These are phyloP conservation scores for Hypocreales sp. DNA, from an alignment of 2,329 filamentous ascomycete genomes.

Conservation along the genomic window DNA sequence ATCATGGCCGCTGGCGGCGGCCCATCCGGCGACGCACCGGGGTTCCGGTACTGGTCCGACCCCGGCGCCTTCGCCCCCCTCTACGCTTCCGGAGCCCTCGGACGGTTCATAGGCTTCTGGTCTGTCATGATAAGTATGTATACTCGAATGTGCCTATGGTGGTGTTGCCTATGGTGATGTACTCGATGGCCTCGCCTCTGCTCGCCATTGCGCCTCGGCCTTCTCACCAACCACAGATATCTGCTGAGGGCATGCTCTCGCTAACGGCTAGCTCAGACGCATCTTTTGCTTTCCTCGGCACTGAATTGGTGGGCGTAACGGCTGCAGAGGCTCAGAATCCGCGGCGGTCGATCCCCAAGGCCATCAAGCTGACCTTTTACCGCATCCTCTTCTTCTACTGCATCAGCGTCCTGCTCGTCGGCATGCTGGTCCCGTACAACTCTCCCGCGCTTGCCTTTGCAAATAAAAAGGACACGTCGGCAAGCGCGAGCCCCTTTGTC, in stretches of 20 bases:
- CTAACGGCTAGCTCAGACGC: no score
- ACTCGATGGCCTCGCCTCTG: no score
- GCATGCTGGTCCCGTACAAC: slow-evolving; percentile 65
- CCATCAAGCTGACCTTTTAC: slow-evolving; percentile 69
- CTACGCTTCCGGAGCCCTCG: slow-evolving; percentile 14
- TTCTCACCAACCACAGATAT: no score
- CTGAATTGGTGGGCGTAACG: slow-evolving; percentile 63
- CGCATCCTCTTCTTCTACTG: slow-evolving; percentile 73
- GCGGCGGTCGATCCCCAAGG: slow-evolving; percentile 57
- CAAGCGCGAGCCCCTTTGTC: slow-evolving; percentile 53
- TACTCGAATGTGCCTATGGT: no score
- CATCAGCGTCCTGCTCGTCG: slow-evolving; percentile 56
- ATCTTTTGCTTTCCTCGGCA: slow-evolving; percentile 65
- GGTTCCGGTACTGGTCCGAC: slow-evolving; percentile 50
- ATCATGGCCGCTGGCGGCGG: slow-evolving; percentile 51
- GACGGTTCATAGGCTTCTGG: slow-evolving; percentile 50
- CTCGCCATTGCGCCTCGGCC: no score
- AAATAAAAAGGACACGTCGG: slow-evolving; percentile 20
- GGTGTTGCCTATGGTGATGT: no score
- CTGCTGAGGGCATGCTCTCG: no score
- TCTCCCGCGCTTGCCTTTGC: slow-evolving; percentile 42
- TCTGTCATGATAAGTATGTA: slow-evolving; percentile 58
- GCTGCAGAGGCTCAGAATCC: slow-evolving; percentile 71
- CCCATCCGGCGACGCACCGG: slow-evolving; percentile 43
- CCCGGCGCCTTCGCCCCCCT: slow-evolving; percentile 31